Evolutionary conservation across 148 eudicot genomes (phyloP).

Genomic region (Nyssa sinensis): DNA sequence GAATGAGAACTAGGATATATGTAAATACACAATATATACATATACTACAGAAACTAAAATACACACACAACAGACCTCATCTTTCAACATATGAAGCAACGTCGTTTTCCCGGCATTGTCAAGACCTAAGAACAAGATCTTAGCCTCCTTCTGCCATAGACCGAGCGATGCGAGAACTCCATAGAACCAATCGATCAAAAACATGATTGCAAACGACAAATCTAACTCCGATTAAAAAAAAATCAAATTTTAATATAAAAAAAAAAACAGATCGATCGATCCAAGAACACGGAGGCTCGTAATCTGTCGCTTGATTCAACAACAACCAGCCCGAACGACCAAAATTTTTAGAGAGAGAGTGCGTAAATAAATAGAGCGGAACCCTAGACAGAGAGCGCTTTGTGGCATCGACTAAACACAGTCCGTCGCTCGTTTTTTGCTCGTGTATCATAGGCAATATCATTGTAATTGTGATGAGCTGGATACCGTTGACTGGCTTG

Average conservation of each 20-base stretch:
- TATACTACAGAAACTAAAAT: too few species aligned
- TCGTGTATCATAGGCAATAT: background rate
- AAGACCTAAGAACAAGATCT: conserved; percentile 58
- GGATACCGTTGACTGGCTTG: conserved; percentile 2
- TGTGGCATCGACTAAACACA: background rate
- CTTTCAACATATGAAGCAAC: conserved; percentile 64
- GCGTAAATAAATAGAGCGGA: background rate
- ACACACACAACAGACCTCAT: conserved; percentile 41
- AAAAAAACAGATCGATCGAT: background rate
- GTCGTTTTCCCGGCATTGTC: conserved; percentile 74
- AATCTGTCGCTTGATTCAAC: background rate
- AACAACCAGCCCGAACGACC: background rate
- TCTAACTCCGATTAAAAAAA: conserved; percentile 5
- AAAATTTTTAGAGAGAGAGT: background rate
- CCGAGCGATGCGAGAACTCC: conserved; percentile 70
- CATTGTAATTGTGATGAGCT: background rate
- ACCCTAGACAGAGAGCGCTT: conserved; percentile 9
- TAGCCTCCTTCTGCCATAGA: conserved; percentile 64
- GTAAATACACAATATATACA: too few species aligned
- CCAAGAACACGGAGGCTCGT: background rate
- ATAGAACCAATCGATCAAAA: conserved; percentile 71
- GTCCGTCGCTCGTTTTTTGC: background rate
- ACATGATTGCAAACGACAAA: conserved; percentile 30
- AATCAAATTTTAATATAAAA: background rate
- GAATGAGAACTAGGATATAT: too few species aligned